Base-by-base conservation (phyloP, 2,329 filamentous ascomycete genomes). In the Emergomyces orientalis region DNA sequence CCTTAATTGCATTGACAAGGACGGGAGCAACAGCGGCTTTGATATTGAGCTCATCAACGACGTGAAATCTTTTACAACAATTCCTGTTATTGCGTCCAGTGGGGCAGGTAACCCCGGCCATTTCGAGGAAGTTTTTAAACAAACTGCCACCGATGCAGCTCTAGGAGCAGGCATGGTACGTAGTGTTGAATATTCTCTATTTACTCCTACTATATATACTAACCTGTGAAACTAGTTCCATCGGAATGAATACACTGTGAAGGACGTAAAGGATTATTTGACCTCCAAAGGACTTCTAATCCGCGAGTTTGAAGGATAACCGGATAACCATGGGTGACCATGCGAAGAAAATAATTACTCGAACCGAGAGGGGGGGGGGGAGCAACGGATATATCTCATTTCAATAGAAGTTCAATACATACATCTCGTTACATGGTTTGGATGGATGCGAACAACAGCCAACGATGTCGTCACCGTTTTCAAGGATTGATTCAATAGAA, bases 1-100 rank as follows among this genome's bases (percentile, higher is more conserved):
- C 60, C 84, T 99, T 63, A 99, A 99, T 78, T 97, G 92, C 80
- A 99, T 99, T 71, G 94, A 99, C 80, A 90, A 89, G 73, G 94
- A 99, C 75, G 94, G 94, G 61, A 94, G 90, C 63, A 97, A 96
- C 78, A 89, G 85, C 69, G 94, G 94, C 1, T 99, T 97, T 73
- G 94, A 99, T 75, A 81, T 96, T 11, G 94, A 97, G 79, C 82
- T 99, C 62, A 90, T 99, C 70, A 79, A 83, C 59, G 89, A 92
- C 73, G 93, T 97, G 64, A 99, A 99, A 78, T 79, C 73, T n/a
- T 86, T 89, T 22, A 84, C 96, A 66, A 88, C 83, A 72, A 97
- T 99, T 67, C 94, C 94, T 7, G 94, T 99, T 59, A 96, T 99
- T 76, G 92, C 94, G 17, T 94, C 89, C 34, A 96, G 90, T 73